Conservation (phyloP, 2,329 filamentous ascomycete genomes). For the Fusarium setosum region DNA sequence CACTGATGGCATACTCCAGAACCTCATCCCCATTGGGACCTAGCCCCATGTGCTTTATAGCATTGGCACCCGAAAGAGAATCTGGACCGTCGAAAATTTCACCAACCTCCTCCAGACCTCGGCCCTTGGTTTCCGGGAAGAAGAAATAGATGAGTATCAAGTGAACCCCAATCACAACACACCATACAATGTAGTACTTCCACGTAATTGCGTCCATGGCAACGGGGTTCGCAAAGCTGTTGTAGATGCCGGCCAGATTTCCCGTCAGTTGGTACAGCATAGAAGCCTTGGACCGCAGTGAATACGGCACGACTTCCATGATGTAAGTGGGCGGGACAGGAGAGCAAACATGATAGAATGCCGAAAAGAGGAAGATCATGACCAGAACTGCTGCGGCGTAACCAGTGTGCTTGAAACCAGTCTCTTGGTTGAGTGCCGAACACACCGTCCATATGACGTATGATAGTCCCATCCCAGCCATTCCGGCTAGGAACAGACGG, state of each 20-base stretch:
- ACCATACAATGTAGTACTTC: conserved; percentile 59
- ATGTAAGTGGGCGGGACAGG: conserved; percentile 57
- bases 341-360: conserved; percentile 48
- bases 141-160: conserved; percentile 43
- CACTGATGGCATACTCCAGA: no score
- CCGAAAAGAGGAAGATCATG: conserved; percentile 41
- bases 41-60: conserved; percentile 33
- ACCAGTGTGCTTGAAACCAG: conserved; percentile 34
- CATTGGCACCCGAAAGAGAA: conserved; percentile 28
- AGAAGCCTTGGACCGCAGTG: conserved; percentile 43
- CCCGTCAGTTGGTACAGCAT: conserved; percentile 45
- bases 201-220: conserved; percentile 53
- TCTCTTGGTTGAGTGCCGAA: conserved; percentile 49
- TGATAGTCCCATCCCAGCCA: conserved; percentile 49
- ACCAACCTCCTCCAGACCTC: conserved; percentile 37
- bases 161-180: conserved; percentile 43
- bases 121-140: conserved; percentile 39
- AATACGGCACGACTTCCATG: conserved; percentile 55
- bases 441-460: conserved; percentile 55
- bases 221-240: conserved; percentile 57
- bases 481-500: conserved; percentile 51
- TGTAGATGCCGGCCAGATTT: conserved; percentile 47
- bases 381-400: conserved; percentile 59
- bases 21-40: no score
- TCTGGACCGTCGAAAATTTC: conserved; percentile 40